Base-by-base conservation (phyloP, 106 monocot species). In the Iris macrosiphon region DNA sequence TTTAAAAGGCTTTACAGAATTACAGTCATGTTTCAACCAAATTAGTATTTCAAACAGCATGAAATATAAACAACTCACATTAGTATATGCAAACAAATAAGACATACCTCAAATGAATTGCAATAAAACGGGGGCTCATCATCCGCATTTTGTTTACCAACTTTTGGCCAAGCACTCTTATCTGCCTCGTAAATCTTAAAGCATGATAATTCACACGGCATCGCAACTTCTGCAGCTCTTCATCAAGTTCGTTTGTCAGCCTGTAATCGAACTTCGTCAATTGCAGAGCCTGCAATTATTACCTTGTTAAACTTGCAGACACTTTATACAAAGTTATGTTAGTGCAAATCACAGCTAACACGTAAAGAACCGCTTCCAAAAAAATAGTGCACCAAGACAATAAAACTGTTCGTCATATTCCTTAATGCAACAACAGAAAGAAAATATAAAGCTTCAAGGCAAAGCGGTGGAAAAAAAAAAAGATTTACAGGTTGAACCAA, bases 251-350 rank as follows among this genome's bases (percentile, higher is more conserved):
- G 48, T 68, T 86, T 15, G 82, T 52, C 50, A 92, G 81, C 52
- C 92, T 69, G 64, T 86, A 92, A 69, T 92, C 92, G 55, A 92
- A 86, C 50, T 92, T 92, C 14, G 86, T 92, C 76, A 92, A 69
- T 64, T 92, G 92, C 40, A 92, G 64, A 61, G 60, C 92, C 92
- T 92, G 86, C 56, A 71, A 47, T 19, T 25, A 56, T 40, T 42
- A 60, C 19, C 45, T 17, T 45, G 32, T 25, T 20, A 44, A 45
- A 60, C 45, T 45, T 22, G 8, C 29, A 8, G 21, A 31, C 29
- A 3, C 14, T 32, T 17, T 27, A 50, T 40, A 10, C 7, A 47
- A 58, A 49, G 17, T 33, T 12, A 19, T 49, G 34, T 41, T n/a
- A 25, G 25, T 34, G 19, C 49, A 63, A 50, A 38, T 3, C 10